These are phyloP conservation scores for Cryptosporidium canis DNA, from an alignment of 169 alveolate species.

Conservation along the genomic window DNA sequence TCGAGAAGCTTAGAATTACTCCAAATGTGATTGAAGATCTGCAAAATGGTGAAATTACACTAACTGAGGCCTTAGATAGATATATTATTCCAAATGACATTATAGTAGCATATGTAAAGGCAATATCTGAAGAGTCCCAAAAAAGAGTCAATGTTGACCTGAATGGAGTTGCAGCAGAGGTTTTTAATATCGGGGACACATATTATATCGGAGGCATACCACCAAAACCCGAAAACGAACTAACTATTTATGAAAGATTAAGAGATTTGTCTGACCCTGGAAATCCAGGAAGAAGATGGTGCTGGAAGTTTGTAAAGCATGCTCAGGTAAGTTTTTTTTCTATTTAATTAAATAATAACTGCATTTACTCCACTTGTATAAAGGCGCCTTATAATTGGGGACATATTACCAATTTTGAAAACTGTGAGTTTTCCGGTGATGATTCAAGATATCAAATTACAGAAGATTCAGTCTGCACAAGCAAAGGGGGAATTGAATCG, in stretches of 20 bases:
- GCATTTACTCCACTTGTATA: not conserved
- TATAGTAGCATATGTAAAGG: slow-evolving; percentile 49
- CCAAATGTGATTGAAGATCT: slow-evolving; percentile 34
- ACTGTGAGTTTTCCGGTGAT: slow-evolving; percentile 71
- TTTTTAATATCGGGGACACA: slow-evolving; percentile 42
- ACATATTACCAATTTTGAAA: slow-evolving; percentile 66
- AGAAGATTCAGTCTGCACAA: slow-evolving; percentile 58
- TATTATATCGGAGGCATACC: slow-evolving; percentile 68
- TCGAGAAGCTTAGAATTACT: slow-evolving; percentile 42
- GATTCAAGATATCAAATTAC: slow-evolving; percentile 70
- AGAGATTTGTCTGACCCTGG: slow-evolving; percentile 72
- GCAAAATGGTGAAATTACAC: slow-evolving; percentile 52
- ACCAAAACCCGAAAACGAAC: slow-evolving; percentile 62
- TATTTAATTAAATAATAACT: not conserved
- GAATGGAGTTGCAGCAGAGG: slow-evolving; percentile 61
- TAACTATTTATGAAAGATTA: slow-evolving; percentile 68
- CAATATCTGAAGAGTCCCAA: slow-evolving; percentile 42
- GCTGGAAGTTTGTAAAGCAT: slow-evolving; percentile 70
- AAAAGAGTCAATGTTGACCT: slow-evolving; percentile 27
- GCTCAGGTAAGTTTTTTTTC: slow-evolving; percentile 38
- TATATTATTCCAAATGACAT: slow-evolving; percentile 57
- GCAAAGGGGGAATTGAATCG: slow-evolving; percentile 55
- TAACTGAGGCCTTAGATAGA: slow-evolving; percentile 56
- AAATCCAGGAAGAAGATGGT: slow-evolving; percentile 72
- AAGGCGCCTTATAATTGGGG: slow-evolving; percentile 73